phyloP scores from a whole-genome alignment of 1,139 yeast species.

The Saccharomyces pastorianus region DNA sequence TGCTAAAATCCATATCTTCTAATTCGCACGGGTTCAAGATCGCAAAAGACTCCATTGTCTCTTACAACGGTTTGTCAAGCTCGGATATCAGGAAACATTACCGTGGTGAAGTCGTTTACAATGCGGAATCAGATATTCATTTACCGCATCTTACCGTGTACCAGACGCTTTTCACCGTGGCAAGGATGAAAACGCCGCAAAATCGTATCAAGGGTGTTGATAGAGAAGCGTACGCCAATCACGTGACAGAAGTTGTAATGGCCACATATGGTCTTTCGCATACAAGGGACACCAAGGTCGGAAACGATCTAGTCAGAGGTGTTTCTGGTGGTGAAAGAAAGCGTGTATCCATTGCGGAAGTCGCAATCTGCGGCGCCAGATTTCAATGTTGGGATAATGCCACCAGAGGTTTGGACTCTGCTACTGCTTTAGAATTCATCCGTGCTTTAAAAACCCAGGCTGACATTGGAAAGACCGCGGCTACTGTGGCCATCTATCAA shows the following conservation, averaged over 20 bases:
- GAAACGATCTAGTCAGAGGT: constrained; percentile 62
- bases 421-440: constrained; percentile 70
- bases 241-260: constrained; percentile 59
- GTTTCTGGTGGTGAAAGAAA: constrained; percentile 81
- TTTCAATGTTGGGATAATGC: constrained; percentile 69
- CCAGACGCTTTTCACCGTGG: constrained; percentile 59
- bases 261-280: constrained; percentile 67
- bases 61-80: constrained; percentile 45
- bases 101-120: constrained; percentile 65
- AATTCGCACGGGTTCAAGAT: constrained; percentile 66
- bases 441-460: constrained; percentile 60
- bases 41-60: constrained; percentile 41
- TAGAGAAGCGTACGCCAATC: constrained; percentile 51
- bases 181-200: constrained; percentile 55
- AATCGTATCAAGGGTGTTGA: constrained; percentile 54
- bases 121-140: constrained; percentile 65
- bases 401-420: constrained; percentile 66
- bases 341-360: constrained; percentile 71
- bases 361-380: constrained; percentile 51
- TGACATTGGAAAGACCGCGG: constrained; percentile 47
- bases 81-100: constrained; percentile 43
- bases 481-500: constrained; percentile 72
- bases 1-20: constrained; percentile 60
- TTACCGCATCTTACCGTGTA: constrained; percentile 69
- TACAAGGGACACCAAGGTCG: constrained; percentile 60